These are phyloP conservation scores for Nidularia pulvinata DNA, from an alignment of 768 basidiomycete species.

Conservation along the genomic window DNA sequence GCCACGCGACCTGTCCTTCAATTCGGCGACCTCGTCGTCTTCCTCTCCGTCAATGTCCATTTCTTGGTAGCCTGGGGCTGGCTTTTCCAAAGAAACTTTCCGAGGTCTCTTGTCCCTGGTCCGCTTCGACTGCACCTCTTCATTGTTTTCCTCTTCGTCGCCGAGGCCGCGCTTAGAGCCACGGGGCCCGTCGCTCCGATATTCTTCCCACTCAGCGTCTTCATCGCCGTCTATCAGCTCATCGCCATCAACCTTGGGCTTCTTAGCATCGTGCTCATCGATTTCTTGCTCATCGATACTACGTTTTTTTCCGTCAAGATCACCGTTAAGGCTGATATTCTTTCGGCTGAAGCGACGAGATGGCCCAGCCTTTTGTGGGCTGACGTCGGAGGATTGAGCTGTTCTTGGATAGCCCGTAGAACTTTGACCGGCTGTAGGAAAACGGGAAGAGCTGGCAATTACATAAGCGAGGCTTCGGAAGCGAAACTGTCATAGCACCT, in stretches of 20 bases:
- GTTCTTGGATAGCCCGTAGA: neutral
- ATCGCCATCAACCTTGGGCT: slow-evolving; percentile 50
- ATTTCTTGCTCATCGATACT: slow-evolving; percentile 34
- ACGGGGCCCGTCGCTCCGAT: slow-evolving; percentile 20
- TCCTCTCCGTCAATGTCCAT: slow-evolving; percentile 49
- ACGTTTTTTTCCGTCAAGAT: slow-evolving; percentile 35
- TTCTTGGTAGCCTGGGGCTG: slow-evolving; percentile 28
- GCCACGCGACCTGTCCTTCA: slow-evolving; percentile 41
- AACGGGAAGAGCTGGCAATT: slow-evolving; percentile 21
- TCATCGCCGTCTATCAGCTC: slow-evolving; percentile 48
- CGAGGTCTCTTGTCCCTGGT: slow-evolving; percentile 53
- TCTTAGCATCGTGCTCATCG: slow-evolving; percentile 39
- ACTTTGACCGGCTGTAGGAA: slow-evolving; percentile 10
- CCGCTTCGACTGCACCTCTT: slow-evolving; percentile 25
- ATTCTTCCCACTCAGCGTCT: slow-evolving; percentile 37
- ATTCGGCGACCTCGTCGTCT: slow-evolving; percentile 38
- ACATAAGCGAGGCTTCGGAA: slow-evolving; percentile 11
- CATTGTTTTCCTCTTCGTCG: slow-evolving; percentile 44
- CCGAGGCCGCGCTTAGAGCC: slow-evolving; percentile 51
- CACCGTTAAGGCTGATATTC: slow-evolving; percentile 19
- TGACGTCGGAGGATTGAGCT: neutral
- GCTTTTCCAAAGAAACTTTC: slow-evolving; percentile 48
- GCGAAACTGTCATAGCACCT: neutral
- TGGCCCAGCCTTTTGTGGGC: slow-evolving; percentile 13
- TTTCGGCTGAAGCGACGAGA: slow-evolving; percentile 27